These are phyloP conservation scores for Neurospora pannonica DNA, from an alignment of 495 filamentous ascomycete species.

Conservation along the genomic window DNA sequence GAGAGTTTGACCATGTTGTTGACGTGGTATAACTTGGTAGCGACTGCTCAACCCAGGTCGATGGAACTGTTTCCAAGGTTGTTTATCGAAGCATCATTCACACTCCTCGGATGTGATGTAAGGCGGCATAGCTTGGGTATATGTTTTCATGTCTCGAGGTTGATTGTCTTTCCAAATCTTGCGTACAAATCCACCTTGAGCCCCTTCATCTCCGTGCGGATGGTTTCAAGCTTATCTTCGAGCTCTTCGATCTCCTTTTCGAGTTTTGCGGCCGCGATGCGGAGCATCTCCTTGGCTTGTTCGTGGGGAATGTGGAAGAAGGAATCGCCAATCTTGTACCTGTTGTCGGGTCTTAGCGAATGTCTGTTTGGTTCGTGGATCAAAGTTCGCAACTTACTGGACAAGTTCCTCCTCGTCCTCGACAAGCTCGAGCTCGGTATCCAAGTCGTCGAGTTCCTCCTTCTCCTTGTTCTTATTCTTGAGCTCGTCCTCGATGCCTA, in stretches of 20 bases:
- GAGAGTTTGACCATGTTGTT: not conserved
- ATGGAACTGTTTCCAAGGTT: not conserved
- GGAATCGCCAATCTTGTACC: conserved; percentile 93
- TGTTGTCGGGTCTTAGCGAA: conserved; percentile 28
- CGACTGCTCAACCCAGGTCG: not conserved
- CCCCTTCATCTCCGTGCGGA: conserved; percentile 77
- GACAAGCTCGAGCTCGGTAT: conserved; percentile 81
- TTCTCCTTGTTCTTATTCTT: conserved; percentile 93
- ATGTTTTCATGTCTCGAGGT: conserved; percentile 67
- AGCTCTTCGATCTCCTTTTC: conserved; percentile 65
- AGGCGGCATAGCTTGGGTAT: not conserved
- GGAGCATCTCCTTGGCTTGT: conserved; percentile 78
- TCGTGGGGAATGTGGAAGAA: conserved; percentile 78
- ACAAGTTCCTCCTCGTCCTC: conserved; percentile 83
- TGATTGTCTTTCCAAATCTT: conserved; percentile 89
- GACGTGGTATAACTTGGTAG: not conserved
- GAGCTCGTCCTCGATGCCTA: conserved; percentile 67
- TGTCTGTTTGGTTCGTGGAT: not conserved
- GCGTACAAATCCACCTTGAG: conserved; percentile 89
- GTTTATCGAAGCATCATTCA: not conserved
- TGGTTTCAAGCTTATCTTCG: conserved; percentile 61
- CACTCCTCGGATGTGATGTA: not conserved
- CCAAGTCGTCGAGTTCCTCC: conserved; percentile 90
- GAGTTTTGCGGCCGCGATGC: conserved; percentile 57
- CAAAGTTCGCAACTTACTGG: conserved; percentile 49